Percentiles rank a stretch among this genome's conserved stretches.
phyloP scores from a whole-genome alignment of 1,284 basidiomycete genomes.

The Meripilus lineatus region DNA sequence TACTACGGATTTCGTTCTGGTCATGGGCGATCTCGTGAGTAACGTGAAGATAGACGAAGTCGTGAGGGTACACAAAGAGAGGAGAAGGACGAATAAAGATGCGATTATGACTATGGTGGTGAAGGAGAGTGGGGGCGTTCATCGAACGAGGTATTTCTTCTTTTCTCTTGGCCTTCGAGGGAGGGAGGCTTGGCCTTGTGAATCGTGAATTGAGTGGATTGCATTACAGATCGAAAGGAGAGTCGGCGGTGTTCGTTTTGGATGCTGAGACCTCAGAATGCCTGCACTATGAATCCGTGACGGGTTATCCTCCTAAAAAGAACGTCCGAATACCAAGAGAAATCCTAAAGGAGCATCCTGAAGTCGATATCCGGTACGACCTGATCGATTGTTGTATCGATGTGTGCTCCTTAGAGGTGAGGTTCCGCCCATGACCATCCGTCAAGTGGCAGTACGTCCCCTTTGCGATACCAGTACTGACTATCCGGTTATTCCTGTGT shows the following conservation, averaged over 20 bases:
- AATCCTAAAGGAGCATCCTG: slow-evolving; percentile 60
- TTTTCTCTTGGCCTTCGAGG: too few species aligned
- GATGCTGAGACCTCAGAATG: slow-evolving; percentile 75
- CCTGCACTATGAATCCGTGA: slow-evolving; percentile 72
- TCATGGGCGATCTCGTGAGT: slow-evolving; percentile 92
- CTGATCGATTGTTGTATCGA: slow-evolving; percentile 88
- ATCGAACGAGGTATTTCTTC: slow-evolving; percentile 64
- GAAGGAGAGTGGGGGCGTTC: slow-evolving; percentile 67
- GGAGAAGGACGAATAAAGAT: slow-evolving; percentile 85
- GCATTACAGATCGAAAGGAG: slow-evolving; percentile 53
- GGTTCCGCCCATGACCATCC: too few species aligned
- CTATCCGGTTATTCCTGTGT: too few species aligned
- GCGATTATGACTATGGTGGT: slow-evolving; percentile 96
- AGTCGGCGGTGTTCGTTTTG: slow-evolving; percentile 70
- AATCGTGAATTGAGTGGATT: not conserved
- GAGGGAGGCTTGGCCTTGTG: too few species aligned
- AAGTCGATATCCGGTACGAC: slow-evolving; percentile 83
- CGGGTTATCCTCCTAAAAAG: slow-evolving; percentile 58
- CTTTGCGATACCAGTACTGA: too few species aligned
- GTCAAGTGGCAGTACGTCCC: too few species aligned
- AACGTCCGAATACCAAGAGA: slow-evolving; percentile 64
- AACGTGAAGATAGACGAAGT: slow-evolving; percentile 90
- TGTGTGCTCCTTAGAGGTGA: slow-evolving; percentile 91
- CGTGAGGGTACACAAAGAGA: slow-evolving; percentile 84
- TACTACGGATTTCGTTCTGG: slow-evolving; percentile 90